These are phyloP conservation scores for Salinomyces thailandicus DNA, from an alignment of 2,329 filamentous ascomycete species.

Conservation along the genomic window DNA sequence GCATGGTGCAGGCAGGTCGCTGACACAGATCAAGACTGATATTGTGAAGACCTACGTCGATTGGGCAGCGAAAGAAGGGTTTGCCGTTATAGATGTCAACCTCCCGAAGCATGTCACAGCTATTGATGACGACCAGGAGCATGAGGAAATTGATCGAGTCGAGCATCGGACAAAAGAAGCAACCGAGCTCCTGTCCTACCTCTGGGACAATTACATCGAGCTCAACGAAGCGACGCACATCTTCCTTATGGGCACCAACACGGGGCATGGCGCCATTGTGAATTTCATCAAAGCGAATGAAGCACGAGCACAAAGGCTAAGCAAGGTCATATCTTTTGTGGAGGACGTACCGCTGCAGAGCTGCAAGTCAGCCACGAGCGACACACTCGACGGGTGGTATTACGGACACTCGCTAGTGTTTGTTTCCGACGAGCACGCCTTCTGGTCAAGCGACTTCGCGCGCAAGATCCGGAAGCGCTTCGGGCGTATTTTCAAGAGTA, in stretches of 20 bases:
- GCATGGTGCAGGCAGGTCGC: constrained; percentile 24
- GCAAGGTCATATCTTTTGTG: constrained; percentile 71
- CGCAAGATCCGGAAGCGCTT: constrained; percentile 48
- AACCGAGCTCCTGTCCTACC: constrained; percentile 67
- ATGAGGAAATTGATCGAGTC: constrained; percentile 39
- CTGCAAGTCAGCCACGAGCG: constrained; percentile 54
- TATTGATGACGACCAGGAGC: constrained; percentile 30
- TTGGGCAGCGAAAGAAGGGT: constrained; percentile 67
- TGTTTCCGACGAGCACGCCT: constrained; percentile 62
- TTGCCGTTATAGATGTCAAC: constrained; percentile 84
- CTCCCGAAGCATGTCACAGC: constrained; percentile 67
- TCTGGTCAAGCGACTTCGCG: constrained; percentile 56
- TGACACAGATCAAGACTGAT: constrained; percentile 58
- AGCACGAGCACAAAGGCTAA: constrained; percentile 55
- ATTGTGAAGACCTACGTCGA: constrained; percentile 68
- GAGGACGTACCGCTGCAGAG: constrained; percentile 63
- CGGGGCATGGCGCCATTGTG: constrained; percentile 74
- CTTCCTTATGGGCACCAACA: constrained; percentile 80
- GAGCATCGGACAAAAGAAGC: constrained; percentile 35
- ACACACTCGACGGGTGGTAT: constrained; percentile 77
- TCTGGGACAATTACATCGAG: constrained; percentile 97
- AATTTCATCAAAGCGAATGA: constrained; percentile 62
- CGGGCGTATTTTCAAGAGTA: constrained; percentile 41
- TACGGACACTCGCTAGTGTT: constrained; percentile 69
- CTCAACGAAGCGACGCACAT: constrained; percentile 59